These are phyloP conservation scores for Borovskyia barvae DNA, from an alignment of 208 protist species.

Conservation along the genomic window DNA sequence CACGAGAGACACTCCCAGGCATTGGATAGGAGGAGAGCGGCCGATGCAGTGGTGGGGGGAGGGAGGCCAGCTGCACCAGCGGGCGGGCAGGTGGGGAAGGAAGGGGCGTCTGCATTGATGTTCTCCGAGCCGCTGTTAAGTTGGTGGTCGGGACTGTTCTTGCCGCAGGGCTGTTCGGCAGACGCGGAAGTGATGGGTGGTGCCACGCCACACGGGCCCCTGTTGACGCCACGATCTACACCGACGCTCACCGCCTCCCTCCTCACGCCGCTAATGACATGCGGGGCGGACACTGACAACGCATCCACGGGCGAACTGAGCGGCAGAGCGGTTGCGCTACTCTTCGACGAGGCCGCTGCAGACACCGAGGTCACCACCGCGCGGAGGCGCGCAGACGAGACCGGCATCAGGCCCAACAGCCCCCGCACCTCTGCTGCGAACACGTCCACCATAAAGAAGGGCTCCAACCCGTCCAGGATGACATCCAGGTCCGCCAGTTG, in stretches of 20 bases:
- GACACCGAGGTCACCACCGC: no score
- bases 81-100: no score
- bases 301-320: not conserved
- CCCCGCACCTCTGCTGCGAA: slow-evolving; percentile 63
- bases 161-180: no score
- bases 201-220: not conserved
- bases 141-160: not conserved
- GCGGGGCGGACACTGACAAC: not conserved
- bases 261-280: not conserved
- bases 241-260: not conserved
- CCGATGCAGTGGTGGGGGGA: not conserved
- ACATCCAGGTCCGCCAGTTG: slow-evolving; percentile 69
- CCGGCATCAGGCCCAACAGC: slow-evolving; percentile 59
- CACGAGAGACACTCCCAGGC: slow-evolving; percentile 61
- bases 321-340: not conserved
- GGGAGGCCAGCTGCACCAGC: no score
- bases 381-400: slow-evolving; percentile 21
- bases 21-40: slow-evolving; percentile 22
- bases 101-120: not conserved
- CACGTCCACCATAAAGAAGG: slow-evolving; percentile 67
- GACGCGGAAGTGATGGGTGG: not conserved
- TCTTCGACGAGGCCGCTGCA: slow-evolving; percentile 1
- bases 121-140: not conserved
- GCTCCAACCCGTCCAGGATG: slow-evolving; percentile 29
- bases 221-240: not conserved